Base-by-base conservation (phyloP, 768 basidiomycete species). In the Termitomyces sp. region DNA sequence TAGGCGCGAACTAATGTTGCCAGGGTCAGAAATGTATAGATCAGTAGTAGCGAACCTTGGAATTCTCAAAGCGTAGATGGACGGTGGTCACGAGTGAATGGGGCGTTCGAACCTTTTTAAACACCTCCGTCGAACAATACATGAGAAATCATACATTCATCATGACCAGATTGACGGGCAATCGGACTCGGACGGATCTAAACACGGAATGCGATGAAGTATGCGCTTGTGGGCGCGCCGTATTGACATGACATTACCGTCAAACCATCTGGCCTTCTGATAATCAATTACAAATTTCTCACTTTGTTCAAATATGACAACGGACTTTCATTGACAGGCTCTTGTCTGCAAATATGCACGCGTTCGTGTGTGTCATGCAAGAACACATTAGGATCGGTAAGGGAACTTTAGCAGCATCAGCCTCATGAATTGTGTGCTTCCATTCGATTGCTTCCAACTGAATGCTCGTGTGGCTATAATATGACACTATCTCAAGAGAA, bases 161-260 rank as follows among this genome's bases (percentile, higher is more conserved):
- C 32, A 34, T 16, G 29, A 31, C 12, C 6, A 25, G 19, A 35
- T 17, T 59, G 58, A 59, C 53, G 42, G 19, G 5, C 10, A 53
- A 17, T 10, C 38, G 49, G 40, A 16, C 50, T 38, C 61, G 60
- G 61, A 50, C 61, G 61, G 55, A 62, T 59, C 61, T 59, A 37
- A 32, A 43, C 42, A 9, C 29, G 27, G 19, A 14, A 35, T 21
- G 23, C 25, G n/a, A 38, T 31, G 1, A 47, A 41, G 5, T 29
- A 32, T 38, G 23, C 31, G 16, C 5, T 29, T 46, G 35, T 23
- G 45, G 21, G 40, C 5, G 29, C 17, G n/a, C 9, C 14, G 19
- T 29, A 29, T 7, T 29, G 29, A 29, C n/a, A n/a, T 12, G n/a
- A 40, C 38, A 5, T 42, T 42, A 19, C 19, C 41, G 9, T 50